Base-by-base conservation (phyloP, 2,329 filamentous ascomycete genomes). In the Penicillium sp. region DNA sequence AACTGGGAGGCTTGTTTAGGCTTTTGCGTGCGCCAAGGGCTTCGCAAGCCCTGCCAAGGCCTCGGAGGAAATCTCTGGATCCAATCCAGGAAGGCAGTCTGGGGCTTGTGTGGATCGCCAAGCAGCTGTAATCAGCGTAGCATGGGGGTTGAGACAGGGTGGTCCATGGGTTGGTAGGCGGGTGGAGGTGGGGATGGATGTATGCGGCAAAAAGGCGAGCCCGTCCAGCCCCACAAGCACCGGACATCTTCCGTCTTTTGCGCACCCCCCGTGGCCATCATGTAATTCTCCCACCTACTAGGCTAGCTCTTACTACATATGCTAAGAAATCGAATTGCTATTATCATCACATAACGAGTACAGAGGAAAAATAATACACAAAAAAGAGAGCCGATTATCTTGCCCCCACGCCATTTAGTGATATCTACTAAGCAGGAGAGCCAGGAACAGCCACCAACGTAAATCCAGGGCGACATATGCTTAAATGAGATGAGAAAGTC, bases 71-170 rank as follows among this genome's bases (percentile, higher is more conserved):
- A 29, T 13, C 9, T 29, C 39, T 27, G 24, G 10, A 13, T 29
- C 39, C 39, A 42, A 42, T 42, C 39, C 24, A 24, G 39, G 39
- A 24, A 26, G 39, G 7, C 10, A 42, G 21, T 29, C 39, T 42
- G 39, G 39, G 39, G 39, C 24, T 4, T 13, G 6, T 18, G 39
- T 42, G 39, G 39, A 42, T 42, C 39, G 39, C 39, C 26, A 27
- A 42, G 24, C 20, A n/a, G 39, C 13, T 27, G 24, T 4, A 20
- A 13, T 2, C 9, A 12, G 15, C 15, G 24, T 29, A 15, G 12
- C 15, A 29, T 42, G 26, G 39, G 7, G 9, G 39, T 33, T 26
- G 36, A 40, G n/a, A 40, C 20, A 20, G 34, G 18, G 34, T 40
- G 36, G 36, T 17, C 36, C 36, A 26, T 40, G 36, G 36, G 21